Evolutionary conservation across 495 filamentous ascomycete genomes (phyloP).

Genomic region (Aspergillus saccharolyticus): DNA sequence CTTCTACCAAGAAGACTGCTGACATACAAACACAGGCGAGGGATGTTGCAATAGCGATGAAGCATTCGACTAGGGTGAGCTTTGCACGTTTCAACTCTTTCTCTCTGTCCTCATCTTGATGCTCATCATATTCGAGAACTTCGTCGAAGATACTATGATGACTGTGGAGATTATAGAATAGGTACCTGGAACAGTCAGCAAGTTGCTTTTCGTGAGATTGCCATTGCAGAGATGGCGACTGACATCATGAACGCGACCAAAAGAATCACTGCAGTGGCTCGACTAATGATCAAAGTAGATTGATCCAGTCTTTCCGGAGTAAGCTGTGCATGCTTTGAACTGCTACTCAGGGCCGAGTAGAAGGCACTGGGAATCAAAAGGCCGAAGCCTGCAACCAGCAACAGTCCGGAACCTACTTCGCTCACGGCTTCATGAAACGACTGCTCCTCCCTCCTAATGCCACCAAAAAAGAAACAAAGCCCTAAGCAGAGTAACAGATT

Average conservation of each 20-base stretch:
- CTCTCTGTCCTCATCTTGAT: conserved; percentile 62
- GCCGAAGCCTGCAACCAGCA: conserved; percentile 78
- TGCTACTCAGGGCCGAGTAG: conserved; percentile 50
- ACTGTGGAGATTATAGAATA: conserved; percentile 76
- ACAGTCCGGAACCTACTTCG: conserved; percentile 73
- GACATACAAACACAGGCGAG: conserved; percentile 74
- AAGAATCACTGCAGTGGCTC: conserved; percentile 70
- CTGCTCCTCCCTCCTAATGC: conserved; percentile 59
- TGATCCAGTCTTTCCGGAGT: conserved; percentile 35
- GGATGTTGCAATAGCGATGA: conserved; percentile 61
- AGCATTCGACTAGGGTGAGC: conserved; percentile 72
- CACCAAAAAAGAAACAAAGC: conserved; percentile 72
- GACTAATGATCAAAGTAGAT: conserved; percentile 62
- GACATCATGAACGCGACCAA: conserved; percentile 67
- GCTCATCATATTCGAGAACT: conserved; percentile 66
- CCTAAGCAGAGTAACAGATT: conserved; percentile 74
- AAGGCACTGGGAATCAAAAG: conserved; percentile 81
- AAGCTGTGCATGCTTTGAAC: conserved; percentile 28
- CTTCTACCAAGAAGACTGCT: conserved; percentile 72
- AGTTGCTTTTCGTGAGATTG: conserved; percentile 3
- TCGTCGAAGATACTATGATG: conserved; percentile 77
- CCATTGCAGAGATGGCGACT: conserved; percentile 3
- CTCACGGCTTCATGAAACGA: conserved; percentile 70
- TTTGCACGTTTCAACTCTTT: conserved; percentile 60
- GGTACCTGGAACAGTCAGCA: conserved; percentile 46